phyloP scores from a whole-genome alignment of 257 asterid species.

The Agastache rugosa region DNA sequence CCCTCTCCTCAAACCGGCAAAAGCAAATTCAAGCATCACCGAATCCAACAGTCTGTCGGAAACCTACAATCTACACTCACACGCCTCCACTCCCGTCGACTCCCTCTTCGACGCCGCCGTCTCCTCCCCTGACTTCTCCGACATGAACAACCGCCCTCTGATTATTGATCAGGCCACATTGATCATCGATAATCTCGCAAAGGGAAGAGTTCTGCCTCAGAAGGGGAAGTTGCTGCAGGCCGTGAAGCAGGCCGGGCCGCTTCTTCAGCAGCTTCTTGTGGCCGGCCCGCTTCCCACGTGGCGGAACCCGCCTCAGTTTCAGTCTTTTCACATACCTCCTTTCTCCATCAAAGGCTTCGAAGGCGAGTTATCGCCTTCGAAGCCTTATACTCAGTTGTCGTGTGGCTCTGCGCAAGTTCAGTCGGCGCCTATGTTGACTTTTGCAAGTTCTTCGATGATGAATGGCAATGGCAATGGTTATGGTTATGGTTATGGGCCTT shows the following conservation, averaged over 20 bases:
- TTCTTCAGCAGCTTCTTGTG: slow-evolving; percentile 66
- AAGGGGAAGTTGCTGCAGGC: slow-evolving; percentile 67
- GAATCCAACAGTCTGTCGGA: slow-evolving; percentile 71
- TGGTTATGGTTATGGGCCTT: slow-evolving; percentile 36
- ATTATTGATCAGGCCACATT: slow-evolving; percentile 44
- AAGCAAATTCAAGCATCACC: slow-evolving; percentile 64
- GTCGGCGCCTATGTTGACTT: slow-evolving; percentile 48
- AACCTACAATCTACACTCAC: slow-evolving; percentile 53
- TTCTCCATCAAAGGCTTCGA: slow-evolving; percentile 47
- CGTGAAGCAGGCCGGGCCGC: slow-evolving; percentile 69
- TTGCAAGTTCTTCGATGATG: slow-evolving; percentile 39
- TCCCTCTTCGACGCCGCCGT: slow-evolving; percentile 48
- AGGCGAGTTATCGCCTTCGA: slow-evolving; percentile 24
- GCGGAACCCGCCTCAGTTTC: slow-evolving; percentile 85
- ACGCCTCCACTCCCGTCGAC: slow-evolving; percentile 55
- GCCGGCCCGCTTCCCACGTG: slow-evolving; percentile 90
- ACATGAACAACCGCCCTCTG: slow-evolving; percentile 30
- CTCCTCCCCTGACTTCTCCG: slow-evolving; percentile 61
- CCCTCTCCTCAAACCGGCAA: slow-evolving; percentile 38
- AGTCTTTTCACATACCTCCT: slow-evolving; percentile 59
- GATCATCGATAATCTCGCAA: slow-evolving; percentile 56
- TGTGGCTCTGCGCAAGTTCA: slow-evolving; percentile 53
- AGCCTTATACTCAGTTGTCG: slow-evolving; percentile 33
- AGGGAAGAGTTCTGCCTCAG: slow-evolving; percentile 59
- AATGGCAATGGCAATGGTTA: slow-evolving; percentile 19